Percentiles rank a stretch among this genome's conserved stretches.
These are phyloP conservation scores for Teunomyces aglyptinius DNA, from an alignment of 805 yeast genomes.

Conservation along the genomic window DNA sequence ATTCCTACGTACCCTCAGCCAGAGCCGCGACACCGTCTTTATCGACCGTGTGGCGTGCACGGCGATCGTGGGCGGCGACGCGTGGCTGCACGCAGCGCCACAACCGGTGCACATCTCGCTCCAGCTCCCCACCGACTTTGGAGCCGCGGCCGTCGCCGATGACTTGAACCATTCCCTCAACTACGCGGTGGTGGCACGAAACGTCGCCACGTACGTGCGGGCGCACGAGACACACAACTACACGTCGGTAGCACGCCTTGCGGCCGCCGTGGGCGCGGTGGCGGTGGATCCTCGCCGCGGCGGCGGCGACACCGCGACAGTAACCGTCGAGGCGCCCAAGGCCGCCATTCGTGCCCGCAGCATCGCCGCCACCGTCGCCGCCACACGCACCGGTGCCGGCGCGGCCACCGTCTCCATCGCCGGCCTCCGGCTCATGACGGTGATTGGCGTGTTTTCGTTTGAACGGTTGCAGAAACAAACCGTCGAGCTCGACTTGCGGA, in stretches of 20 bases:
- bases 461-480: slow-evolving; percentile 82
- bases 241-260: slow-evolving; percentile 35
- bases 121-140: slow-evolving; percentile 62
- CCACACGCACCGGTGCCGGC: slow-evolving; percentile 16
- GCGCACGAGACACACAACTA: slow-evolving; percentile 38
- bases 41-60: not conserved
- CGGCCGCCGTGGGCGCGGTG: slow-evolving; percentile 49
- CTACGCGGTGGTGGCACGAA: slow-evolving; percentile 79
- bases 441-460: slow-evolving; percentile 92
- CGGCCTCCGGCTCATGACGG: slow-evolving; percentile 59
- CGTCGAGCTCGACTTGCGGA: slow-evolving; percentile 56
- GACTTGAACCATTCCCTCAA: slow-evolving; percentile 80
- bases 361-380: not conserved
- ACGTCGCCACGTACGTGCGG: slow-evolving; percentile 54
- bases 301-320: slow-evolving; percentile 45
- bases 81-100: slow-evolving; percentile 65
- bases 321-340: slow-evolving; percentile 46
- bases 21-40: not conserved
- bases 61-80: slow-evolving; percentile 37
- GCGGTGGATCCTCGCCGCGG: slow-evolving; percentile 40
- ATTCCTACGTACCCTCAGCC: too few species aligned
- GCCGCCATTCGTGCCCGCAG: slow-evolving; percentile 54
- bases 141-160: slow-evolving; percentile 74
- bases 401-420: slow-evolving; percentile 32
- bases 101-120: slow-evolving; percentile 67